Conservation (phyloP, 495 filamentous ascomycete species). For the Aspergillus taichungensis region DNA sequence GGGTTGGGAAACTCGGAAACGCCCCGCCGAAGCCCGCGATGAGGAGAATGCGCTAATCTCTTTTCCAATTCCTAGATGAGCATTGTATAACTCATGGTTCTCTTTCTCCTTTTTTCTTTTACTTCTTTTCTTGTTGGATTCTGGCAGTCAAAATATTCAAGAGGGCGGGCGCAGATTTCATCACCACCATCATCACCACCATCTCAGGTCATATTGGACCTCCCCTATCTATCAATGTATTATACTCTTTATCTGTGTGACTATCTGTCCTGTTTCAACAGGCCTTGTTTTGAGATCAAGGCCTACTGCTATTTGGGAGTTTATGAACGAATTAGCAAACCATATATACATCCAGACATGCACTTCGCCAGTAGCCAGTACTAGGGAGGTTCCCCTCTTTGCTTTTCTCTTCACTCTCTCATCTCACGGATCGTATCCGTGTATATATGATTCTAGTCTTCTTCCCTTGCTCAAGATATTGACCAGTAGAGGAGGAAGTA, state of each 20-base stretch:
- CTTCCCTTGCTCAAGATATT: too few species aligned
- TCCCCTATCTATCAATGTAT: conserved; percentile 30
- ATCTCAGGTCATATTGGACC: conserved; percentile 19
- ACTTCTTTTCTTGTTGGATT: conserved; percentile 10
- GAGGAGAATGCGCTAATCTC: not conserved
- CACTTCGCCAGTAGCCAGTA: too few species aligned
- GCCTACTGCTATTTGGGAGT: not conserved
- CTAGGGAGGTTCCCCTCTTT: too few species aligned
- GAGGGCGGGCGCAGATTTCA: conserved; percentile 29
- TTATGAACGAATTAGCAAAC: too few species aligned
- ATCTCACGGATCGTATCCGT: too few species aligned
- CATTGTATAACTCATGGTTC: conserved; percentile 15
- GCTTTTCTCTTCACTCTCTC: too few species aligned
- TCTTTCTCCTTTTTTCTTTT: conserved; percentile 17
- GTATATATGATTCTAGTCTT: too few species aligned
- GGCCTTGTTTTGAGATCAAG: not conserved
- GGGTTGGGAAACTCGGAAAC: conserved; percentile 15
- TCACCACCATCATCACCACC: too few species aligned
- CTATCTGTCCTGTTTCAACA: conserved; percentile 8
- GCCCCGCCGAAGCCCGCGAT: conserved; percentile 19
- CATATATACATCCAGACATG: too few species aligned
- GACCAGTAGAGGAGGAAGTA: too few species aligned
- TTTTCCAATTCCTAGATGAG: conserved; percentile 4
- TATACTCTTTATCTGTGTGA: conserved; percentile 28
- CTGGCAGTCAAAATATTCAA: conserved; percentile 21